Evolutionary conservation across 441 rosid species (phyloP), one percentile per base, ranked within the genome.

Genomic region (Aleurites moluccanus): DNA sequence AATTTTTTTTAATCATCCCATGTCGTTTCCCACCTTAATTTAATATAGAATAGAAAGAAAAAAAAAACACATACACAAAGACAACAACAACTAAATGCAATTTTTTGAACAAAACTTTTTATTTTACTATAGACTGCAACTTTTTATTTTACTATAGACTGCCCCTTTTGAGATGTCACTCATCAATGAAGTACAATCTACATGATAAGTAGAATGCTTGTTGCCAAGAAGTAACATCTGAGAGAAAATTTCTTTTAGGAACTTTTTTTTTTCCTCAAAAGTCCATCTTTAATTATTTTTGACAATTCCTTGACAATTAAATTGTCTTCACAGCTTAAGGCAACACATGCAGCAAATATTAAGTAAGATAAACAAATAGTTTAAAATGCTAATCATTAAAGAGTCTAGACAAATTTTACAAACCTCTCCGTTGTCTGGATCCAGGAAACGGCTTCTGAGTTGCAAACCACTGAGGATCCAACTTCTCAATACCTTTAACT

Each of bases 381-480:
- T 30, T 18, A 50, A 38, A 60, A 57, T 57, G 59, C 57, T 20
- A 53, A 42, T 35, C 6, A 44, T 44, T 42, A 42, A 44, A 44
- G 42, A 18, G 3, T 62, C 15, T 14, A 18, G 47, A 44, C 13
- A 44, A 44, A 44, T 44, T 10, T 61, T 45, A 72, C 78, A n/a
- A 80, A 93, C 98, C 98, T 89, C 92, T 87, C 75, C 86, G 79
- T 65, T 85, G 91, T 73, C 78, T 89, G 73, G 90, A 86, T 75
- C 92, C 94, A 42, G 90, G 82, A 61, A 82, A 64, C 0, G 87
- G 86, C 73, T 88, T 93, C 80, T 81, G 96, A 59, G 95, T 88
- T 27, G 93, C 85, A 73, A 86, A 95, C 98, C 95, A 95, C 64
- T 91, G 95, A 77, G 79, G 33, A 63, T 95, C 98, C 87, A 93